Evolutionary conservation across 257 asterid species (phyloP).

Genomic region (Ilex asprella): DNA sequence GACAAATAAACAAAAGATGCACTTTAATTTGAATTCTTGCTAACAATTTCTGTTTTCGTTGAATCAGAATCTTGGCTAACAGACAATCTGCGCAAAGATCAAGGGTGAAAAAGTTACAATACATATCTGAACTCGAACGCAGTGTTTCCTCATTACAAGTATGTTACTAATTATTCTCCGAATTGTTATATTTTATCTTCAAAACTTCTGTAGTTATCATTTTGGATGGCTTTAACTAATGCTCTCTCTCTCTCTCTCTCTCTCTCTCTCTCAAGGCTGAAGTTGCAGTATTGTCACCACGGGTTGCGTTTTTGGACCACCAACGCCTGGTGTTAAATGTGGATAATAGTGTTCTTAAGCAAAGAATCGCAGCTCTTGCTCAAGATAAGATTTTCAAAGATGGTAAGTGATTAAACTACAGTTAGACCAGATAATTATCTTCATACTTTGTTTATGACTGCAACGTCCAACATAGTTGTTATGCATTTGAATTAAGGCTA

Average conservation of each 20-base stretch:
- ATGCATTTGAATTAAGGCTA: no score
- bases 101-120: slow-evolving; percentile 79
- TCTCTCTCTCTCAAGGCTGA: slow-evolving; percentile 50
- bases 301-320: slow-evolving; percentile 88
- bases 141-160: slow-evolving; percentile 64
- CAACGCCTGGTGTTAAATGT: slow-evolving; percentile 76
- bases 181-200: no score
- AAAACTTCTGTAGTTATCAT: no score
- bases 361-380: slow-evolving; percentile 89
- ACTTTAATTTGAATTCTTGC: no score
- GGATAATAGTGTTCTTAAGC: slow-evolving; percentile 84
- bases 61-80: slow-evolving; percentile 70
- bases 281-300: slow-evolving; percentile 83
- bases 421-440: no score
- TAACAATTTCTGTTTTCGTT: no score
- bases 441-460: no score
- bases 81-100: slow-evolving; percentile 96
- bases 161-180: no score
- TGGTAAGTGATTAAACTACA: slow-evolving; percentile 20
- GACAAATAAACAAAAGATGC: no score
- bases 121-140: slow-evolving; percentile 84
- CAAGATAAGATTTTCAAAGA: slow-evolving; percentile 93
- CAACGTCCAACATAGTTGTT: no score
- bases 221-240: not conserved
- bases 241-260: not conserved